Base-by-base conservation (phyloP, 2,329 filamentous ascomycete species). In the Penicillium oxalicum region DNA sequence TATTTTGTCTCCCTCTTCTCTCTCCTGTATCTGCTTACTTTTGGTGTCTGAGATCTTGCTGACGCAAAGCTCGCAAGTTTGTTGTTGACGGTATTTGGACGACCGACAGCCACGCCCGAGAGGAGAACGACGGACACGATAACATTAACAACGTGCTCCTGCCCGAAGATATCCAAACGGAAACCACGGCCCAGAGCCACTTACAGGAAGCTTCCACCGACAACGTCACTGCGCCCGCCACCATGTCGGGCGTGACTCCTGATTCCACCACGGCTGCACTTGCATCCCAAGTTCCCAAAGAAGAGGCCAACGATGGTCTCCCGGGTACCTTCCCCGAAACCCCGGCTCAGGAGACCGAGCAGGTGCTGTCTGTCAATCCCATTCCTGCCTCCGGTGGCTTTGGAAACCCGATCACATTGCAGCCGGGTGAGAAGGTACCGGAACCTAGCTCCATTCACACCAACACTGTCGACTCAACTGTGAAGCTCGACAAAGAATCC, bases 131-230 rank as follows among this genome's bases (percentile, higher is more conserved):
- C 76, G 79, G 80, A 57, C 77, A 83, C 63, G 86, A 87, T 63
- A 95, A 91, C 78, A 77, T 90, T 62, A 97, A 97, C 79, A 97
- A 97, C 81, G 83, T 96, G 56, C 80, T 98, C 49, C 80, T 81
- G 36, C 82, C 86, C 49, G 81, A 89, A 54, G 79, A 88, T 64
- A 86, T 95, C 60, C 70, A 70, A 41, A 11, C 29, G 29, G 8
- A 32, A 32, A 32, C 8, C 29, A 8, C 29, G 29, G 35, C 45
- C 18, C 34, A 40, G 39, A 42, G 37, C 47, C 42, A 44, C 11
- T 40, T 35, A 34, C 28, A 55, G 27, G 45, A 53, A 25, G 9
- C 51, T n/a, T 11, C 46, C 25, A 36, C 44, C 34, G 40, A 48
- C 28, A 40, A 38, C 41, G n/a, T 39, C 43, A 43, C 41, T 36